Evolutionary conservation across 2,329 filamentous ascomycete species (phyloP).

Genomic region (Alternaria viburni): DNA sequence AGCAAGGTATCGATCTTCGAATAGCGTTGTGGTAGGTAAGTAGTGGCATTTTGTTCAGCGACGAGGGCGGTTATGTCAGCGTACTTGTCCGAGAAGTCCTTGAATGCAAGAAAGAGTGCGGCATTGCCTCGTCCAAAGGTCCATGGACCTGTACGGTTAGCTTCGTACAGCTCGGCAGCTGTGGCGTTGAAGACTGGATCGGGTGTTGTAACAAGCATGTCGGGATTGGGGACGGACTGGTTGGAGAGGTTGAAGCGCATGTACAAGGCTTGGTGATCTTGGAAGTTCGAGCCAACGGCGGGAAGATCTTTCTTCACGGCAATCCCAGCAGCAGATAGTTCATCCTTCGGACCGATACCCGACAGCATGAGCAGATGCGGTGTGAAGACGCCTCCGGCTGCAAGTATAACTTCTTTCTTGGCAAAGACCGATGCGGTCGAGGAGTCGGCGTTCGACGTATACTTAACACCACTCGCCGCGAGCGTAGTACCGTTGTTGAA

Average conservation of each 20-base stretch:
- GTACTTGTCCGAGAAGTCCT: slow-evolving; percentile 14
- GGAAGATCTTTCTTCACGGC: slow-evolving; percentile 13
- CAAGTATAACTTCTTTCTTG: slow-evolving; percentile 61
- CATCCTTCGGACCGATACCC: slow-evolving; percentile 56
- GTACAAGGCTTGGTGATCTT: slow-evolving; percentile 21
- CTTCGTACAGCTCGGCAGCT: slow-evolving; percentile 25
- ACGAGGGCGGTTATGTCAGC: slow-evolving; percentile 9
- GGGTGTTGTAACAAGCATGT: slow-evolving; percentile 9
- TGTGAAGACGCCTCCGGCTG: slow-evolving; percentile 62
- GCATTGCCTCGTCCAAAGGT: slow-evolving; percentile 14
- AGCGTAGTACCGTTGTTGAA: slow-evolving; percentile 5
- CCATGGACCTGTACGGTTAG: slow-evolving; percentile 33
- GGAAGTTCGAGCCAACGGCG: slow-evolving; percentile 29
- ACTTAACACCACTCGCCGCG: slow-evolving; percentile 15
- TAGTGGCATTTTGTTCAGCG: slow-evolving; percentile 9
- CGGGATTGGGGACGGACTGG: slow-evolving; percentile 7
- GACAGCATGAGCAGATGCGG: slow-evolving; percentile 68
- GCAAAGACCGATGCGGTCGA: slow-evolving; percentile 9
- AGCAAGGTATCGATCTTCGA: slow-evolving; percentile 9
- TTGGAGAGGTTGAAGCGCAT: slow-evolving; percentile 8
- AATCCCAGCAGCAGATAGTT: slow-evolving; percentile 13
- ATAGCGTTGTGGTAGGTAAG: slow-evolving; percentile 15
- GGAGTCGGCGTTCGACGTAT: slow-evolving; percentile 3
- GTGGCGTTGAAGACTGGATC: slow-evolving; percentile 33
- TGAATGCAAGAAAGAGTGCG: slow-evolving; percentile 9